Evolutionary conservation across 345 rosid species (phyloP).

Genomic region (Microthlaspi erraticum): DNA sequence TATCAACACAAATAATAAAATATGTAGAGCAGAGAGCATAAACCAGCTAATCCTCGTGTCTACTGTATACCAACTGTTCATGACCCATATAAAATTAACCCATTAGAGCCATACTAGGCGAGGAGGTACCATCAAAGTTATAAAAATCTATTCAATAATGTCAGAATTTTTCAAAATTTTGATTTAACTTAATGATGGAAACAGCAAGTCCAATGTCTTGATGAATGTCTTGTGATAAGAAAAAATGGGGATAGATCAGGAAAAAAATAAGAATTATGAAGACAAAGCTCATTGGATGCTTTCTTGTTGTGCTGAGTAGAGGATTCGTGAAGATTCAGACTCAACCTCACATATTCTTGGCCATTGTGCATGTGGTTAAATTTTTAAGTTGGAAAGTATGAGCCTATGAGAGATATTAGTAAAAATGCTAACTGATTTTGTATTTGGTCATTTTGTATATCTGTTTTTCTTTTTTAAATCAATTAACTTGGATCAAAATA

Average conservation of each 20-base stretch:
- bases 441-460: too few species aligned
- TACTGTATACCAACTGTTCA: slow-evolving; percentile 32
- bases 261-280: not conserved
- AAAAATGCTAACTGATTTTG: too few species aligned
- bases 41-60: slow-evolving; percentile 30
- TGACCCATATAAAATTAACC: not conserved
- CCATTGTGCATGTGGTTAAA: slow-evolving; percentile 25
- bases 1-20: slow-evolving; percentile 9
- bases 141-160: not conserved
- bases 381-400: not conserved
- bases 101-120: slow-evolving; percentile 1
- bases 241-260: not conserved
- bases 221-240: not conserved
- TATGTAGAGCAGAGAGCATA: slow-evolving; percentile 11
- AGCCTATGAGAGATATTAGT: too few species aligned
- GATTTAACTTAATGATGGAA: not conserved
- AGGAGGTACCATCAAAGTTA: not conserved
- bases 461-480: too few species aligned
- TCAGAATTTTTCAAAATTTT: not conserved
- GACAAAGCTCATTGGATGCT: slow-evolving; percentile 6
- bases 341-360: slow-evolving; percentile 26
- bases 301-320: not conserved
- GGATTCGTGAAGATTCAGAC: not conserved
- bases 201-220: not conserved
- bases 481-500: not conserved